Evolutionary conservation across 1,284 basidiomycete genomes (phyloP).

Genomic region (Erythrobasidium hasegawianum): DNA sequence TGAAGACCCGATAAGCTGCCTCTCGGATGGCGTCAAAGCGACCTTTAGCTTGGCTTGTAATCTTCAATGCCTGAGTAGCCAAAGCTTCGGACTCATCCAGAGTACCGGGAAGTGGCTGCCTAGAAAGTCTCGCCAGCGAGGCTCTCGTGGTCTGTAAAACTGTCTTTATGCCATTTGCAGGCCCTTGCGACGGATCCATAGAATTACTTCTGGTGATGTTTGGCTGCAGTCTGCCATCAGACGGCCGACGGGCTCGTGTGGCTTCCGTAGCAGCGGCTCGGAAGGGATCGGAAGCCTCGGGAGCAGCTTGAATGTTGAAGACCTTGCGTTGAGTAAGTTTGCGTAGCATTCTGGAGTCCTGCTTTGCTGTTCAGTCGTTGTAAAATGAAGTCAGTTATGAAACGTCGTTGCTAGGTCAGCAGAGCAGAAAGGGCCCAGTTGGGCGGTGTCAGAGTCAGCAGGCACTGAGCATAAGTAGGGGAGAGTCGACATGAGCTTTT

Average conservation of each 20-base stretch:
- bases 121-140: neutral
- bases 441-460: too few relatives aligned
- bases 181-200: neutral
- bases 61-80: neutral
- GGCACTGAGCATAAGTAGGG: too few relatives aligned
- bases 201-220: neutral
- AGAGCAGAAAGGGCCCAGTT: too few relatives aligned
- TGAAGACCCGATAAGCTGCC: neutral
- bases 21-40: neutral
- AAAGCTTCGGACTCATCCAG: neutral
- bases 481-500: too few relatives aligned
- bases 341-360: too few relatives aligned
- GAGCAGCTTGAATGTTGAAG: neutral
- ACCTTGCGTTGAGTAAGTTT: neutral
- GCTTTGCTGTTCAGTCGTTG: too few relatives aligned
- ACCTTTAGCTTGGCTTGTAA: neutral
- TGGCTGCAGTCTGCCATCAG: neutral
- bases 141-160: neutral
- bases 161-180: neutral
- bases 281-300: neutral
- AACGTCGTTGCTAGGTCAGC: too few relatives aligned
- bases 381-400: too few relatives aligned
- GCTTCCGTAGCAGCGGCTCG: neutral
- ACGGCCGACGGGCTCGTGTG: neutral
- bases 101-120: neutral